Percentiles rank a stretch among this genome's conserved stretches.
Evolutionary conservation across 2,329 filamentous ascomycete species (phyloP).

Genomic region (Cytospora mali): DNA sequence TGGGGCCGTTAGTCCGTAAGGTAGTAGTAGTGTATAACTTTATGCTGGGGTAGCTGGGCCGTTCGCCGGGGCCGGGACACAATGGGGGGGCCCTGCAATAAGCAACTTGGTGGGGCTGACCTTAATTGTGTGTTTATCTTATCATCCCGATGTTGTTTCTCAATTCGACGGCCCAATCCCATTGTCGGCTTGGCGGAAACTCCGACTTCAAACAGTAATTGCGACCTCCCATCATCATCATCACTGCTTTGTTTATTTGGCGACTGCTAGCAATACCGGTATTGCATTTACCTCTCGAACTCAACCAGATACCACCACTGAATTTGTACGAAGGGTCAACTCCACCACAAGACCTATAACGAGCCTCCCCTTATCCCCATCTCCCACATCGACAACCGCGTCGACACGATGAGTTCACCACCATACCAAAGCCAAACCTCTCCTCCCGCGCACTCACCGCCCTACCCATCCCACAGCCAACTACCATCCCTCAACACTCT

Average conservation of each 20-base stretch:
- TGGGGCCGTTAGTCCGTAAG: no score
- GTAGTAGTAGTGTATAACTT: no score
- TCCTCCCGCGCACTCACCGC: conserved; percentile 58
- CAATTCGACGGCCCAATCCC: no score
- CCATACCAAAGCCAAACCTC: conserved; percentile 47
- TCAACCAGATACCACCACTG: not conserved
- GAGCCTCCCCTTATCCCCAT: not conserved
- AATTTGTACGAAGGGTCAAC: not conserved
- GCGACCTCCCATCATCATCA: not conserved
- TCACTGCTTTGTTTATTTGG: not conserved
- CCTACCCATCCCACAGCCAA: conserved; percentile 52
- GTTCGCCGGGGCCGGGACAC: no score
- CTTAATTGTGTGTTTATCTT: no score
- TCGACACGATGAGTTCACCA: conserved; percentile 57
- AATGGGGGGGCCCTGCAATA: no score
- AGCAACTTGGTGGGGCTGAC: no score
- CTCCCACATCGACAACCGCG: not conserved
- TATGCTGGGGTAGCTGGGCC: no score
- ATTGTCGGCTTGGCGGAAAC: not conserved
- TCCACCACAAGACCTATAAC: not conserved
- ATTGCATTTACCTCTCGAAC: not conserved
- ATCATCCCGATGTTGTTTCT: no score
- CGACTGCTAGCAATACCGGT: not conserved
- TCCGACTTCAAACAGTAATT: not conserved
- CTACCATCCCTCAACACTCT: conserved; percentile 43